Evolutionary conservation across 2,329 filamentous ascomycete species (phyloP), one percentile per base, ranked within the genome.

Genomic region (Monosporascus sp.): DNA sequence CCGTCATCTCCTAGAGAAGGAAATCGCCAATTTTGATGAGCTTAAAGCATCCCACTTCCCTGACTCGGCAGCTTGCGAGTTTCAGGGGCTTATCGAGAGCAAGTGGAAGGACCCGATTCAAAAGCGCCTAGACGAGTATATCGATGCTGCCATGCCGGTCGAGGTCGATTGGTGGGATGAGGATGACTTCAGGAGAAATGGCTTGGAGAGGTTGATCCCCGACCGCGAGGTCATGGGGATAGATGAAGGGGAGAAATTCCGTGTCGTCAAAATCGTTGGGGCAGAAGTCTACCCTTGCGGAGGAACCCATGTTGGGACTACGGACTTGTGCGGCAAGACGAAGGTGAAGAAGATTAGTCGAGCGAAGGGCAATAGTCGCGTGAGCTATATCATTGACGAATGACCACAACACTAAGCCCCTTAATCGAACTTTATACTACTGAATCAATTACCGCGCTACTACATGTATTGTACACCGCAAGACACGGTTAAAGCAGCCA

Each of bases 31-130:
- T 22, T 83, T 87, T 54, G 78, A 81, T 53, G 87, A 91, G 64
- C 71, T 83, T 14, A 91, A 91, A 67, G 88, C 88, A 0, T 84
- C 79, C 4, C 88, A 91, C 64, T 86, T 84, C 59, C 88, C 88
- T 0, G 83, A 84, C 59, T 78, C 80, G 0, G 85, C 87, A 1
- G 76, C 79, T 0, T 86, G 84, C 59, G 86, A 90, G 64, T 91
- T 90, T 59, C 72, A 75, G 40, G 88, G 87, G 1, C 62, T 78
- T 2, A 89, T 91, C 28, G 82, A 85, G 1, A 82, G 80, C 1
- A 80, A 78, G 55, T 81, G 76, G 73, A 86, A 85, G 63, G 78
- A 74, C 0, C 64, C 72, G 0, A 88, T 91, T 43, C 87, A 91
- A 68, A 61, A 63, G 0, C 77, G 78, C 45, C 70, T 87, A 2